Evolutionary conservation across 495 filamentous ascomycete genomes (phyloP).

Genomic region (Chaetomium tenue): DNA sequence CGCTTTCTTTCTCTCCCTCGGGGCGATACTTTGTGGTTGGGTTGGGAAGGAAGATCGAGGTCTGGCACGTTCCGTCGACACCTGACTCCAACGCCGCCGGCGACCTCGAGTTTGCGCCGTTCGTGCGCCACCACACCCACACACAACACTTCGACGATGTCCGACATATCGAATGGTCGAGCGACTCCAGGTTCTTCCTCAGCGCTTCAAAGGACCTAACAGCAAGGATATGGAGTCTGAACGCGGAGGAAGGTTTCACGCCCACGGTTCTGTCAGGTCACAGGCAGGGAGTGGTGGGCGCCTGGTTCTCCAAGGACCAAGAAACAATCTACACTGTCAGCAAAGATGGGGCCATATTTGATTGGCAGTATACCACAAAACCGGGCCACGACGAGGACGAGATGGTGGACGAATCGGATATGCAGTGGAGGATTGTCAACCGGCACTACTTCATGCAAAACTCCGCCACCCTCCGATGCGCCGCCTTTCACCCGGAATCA

Average conservation of each 20-base stretch:
- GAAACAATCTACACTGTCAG: conserved; percentile 62
- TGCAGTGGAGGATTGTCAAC: conserved; percentile 81
- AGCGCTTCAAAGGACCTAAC: conserved; percentile 90
- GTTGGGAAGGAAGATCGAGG: conserved; percentile 78
- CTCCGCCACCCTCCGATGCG: conserved; percentile 81
- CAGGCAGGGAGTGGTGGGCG: conserved; percentile 77
- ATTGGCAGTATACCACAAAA: conserved; percentile 63
- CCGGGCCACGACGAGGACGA: conserved; percentile 59
- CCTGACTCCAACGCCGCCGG: conserved; percentile 73
- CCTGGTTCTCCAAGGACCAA: conserved; percentile 91
- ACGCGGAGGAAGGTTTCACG: conserved; percentile 81
- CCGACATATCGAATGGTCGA: conserved; percentile 85
- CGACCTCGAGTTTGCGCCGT: conserved; percentile 91
- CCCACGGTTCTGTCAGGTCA: conserved; percentile 90
- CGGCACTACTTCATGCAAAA: conserved; percentile 91
- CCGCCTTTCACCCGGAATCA: conserved; percentile 79
- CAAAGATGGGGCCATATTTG: conserved; percentile 57
- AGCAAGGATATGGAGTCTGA: conserved; percentile 87
- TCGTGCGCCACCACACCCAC: conserved; percentile 81
- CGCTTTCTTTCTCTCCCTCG: conserved; percentile 87
- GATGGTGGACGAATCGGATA: conserved; percentile 56
- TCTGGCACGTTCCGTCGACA: conserved; percentile 92
- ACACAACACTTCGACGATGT: conserved; percentile 85
- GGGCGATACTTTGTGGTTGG: conserved; percentile 87
- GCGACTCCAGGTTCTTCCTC: conserved; percentile 90